Evolutionary conservation across 345 rosid species (phyloP).

Genomic region (Brassica carinata): DNA sequence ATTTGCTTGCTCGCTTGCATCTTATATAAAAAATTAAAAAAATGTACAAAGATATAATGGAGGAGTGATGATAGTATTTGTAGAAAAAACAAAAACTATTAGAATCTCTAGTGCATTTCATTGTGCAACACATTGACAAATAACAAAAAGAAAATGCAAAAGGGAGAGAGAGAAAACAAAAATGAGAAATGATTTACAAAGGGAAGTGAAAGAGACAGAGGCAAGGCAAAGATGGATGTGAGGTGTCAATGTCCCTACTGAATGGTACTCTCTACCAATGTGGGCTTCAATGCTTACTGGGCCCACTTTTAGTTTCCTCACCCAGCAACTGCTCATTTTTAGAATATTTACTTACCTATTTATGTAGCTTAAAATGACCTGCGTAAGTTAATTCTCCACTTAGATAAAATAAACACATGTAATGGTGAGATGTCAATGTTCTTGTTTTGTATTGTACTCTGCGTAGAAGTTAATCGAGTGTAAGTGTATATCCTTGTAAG

Average conservation of each 20-base stretch:
- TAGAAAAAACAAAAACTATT: background rate
- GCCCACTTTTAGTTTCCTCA: conserved; percentile 31
- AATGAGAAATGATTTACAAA: conserved; percentile 24
- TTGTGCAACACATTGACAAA: conserved; percentile 26
- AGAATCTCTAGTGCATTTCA: background rate
- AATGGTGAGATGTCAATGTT: conserved; percentile 25
- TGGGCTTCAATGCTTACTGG: conserved; percentile 33
- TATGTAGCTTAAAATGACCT: background rate
- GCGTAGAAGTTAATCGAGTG: background rate
- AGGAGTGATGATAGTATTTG: background rate
- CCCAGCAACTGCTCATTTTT: conserved; percentile 36
- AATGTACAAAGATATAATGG: background rate
- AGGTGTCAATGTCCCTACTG: conserved; percentile 39
- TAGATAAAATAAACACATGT: background rate
- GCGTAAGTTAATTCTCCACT: background rate
- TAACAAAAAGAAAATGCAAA: conserved; percentile 31
- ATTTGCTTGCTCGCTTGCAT: background rate
- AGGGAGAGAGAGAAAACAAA: conserved; percentile 14
- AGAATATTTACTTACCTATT: conserved; percentile 3
- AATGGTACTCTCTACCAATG: conserved; percentile 32
- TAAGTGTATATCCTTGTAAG: background rate
- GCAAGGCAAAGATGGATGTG: conserved; percentile 31
- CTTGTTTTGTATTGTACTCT: conserved; percentile 25
- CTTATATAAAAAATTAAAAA: background rate
- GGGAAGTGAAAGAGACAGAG: conserved; percentile 30